These are phyloP conservation scores for Nitzschia inconspicua DNA, from an alignment of 108 stramenopile species.

Conservation along the genomic window DNA sequence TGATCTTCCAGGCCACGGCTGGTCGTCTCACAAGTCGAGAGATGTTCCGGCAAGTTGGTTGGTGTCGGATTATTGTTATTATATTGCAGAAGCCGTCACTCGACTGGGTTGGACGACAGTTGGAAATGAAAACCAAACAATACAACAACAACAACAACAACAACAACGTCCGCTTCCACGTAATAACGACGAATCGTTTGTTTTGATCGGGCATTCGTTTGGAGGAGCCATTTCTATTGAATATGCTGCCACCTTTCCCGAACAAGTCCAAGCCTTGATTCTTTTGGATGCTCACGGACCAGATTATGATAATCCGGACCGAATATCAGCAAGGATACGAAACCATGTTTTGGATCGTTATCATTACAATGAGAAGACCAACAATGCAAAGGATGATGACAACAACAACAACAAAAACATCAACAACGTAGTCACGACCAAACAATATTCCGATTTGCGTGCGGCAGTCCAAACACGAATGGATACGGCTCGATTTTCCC, in stretches of 20 bases:
- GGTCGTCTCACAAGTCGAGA: slow-evolving; percentile 33
- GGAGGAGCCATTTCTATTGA: slow-evolving; percentile 52
- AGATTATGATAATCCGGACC: background rate
- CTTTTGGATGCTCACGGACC: slow-evolving; percentile 62
- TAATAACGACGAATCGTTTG: slow-evolving; percentile 13
- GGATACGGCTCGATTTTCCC: slow-evolving; percentile 46
- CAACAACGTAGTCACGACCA: no score
- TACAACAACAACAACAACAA: no score
- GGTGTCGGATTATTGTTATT: slow-evolving; percentile 55
- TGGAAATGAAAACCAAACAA: slow-evolving; percentile 9
- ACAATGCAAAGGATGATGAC: background rate
- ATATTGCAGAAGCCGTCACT: slow-evolving; percentile 31
- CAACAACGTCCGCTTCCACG: background rate
- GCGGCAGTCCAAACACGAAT: slow-evolving; percentile 39
- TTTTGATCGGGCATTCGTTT: slow-evolving; percentile 68
- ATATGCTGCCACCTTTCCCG: slow-evolving; percentile 66
- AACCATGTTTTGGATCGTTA: slow-evolving; percentile 19
- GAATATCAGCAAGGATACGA: background rate
- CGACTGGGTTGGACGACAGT: no score
- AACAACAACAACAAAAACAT: background rate
- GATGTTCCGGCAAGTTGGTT: slow-evolving; percentile 50
- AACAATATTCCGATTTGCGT: slow-evolving; percentile 32
- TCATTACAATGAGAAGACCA: slow-evolving; percentile 36
- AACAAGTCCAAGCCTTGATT: slow-evolving; percentile 43
- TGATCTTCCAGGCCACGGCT: slow-evolving; percentile 49